Evolutionary conservation across 179 eudicot species (phyloP).

Genomic region (Silene coronaria): DNA sequence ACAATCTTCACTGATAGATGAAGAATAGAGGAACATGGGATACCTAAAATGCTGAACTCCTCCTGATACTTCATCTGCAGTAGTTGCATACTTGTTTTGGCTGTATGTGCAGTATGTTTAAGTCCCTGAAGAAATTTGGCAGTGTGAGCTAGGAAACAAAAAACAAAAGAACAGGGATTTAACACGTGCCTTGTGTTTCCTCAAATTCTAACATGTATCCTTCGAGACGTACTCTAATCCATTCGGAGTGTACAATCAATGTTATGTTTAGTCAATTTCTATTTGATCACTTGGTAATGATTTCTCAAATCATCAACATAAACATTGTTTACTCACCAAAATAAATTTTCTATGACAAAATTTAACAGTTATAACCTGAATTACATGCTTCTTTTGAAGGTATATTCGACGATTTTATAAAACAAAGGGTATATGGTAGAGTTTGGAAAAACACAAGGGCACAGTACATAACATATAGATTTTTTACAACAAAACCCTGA

Average conservation of each 20-base stretch:
- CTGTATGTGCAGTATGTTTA: constrained; percentile 50
- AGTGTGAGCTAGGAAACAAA: constrained; percentile 2
- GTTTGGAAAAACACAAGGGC: neutral
- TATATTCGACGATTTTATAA: too few relatives aligned
- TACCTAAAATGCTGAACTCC: constrained; percentile 72
- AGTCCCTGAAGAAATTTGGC: constrained; percentile 42
- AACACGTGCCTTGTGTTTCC: neutral
- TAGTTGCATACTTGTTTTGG: constrained; percentile 67
- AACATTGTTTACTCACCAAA: neutral
- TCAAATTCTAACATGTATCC: neutral
- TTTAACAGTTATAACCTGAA: neutral
- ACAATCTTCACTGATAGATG: neutral
- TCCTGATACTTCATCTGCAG: constrained; percentile 74
- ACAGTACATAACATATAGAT: neutral
- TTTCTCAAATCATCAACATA: neutral
- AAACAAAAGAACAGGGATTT: neutral
- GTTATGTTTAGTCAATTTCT: neutral
- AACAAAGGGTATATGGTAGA: neutral
- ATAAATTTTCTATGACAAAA: neutral
- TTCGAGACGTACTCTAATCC: neutral
- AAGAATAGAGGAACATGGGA: neutral
- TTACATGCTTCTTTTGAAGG: neutral
- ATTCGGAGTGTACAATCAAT: neutral
- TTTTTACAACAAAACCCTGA: too few relatives aligned
- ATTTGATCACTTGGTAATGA: neutral